Base-by-base conservation (phyloP, 2,329 filamentous ascomycete genomes). In the Talaromyces sp. region DNA sequence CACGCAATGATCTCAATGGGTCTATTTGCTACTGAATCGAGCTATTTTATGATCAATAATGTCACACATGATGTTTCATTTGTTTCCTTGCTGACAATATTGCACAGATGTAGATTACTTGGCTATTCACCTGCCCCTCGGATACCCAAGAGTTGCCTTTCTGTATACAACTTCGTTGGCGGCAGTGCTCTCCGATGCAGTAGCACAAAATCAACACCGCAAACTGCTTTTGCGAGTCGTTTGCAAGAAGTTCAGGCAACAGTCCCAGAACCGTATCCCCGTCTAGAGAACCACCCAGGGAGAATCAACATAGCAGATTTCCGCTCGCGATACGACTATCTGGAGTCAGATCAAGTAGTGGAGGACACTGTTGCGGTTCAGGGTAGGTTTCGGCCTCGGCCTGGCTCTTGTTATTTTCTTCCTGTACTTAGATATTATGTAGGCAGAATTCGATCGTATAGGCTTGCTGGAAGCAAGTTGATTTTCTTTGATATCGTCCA, bases 401-500 rank as follows among this genome's bases (percentile, higher is more conserved):
- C 62, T 64, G 63, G 60, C 58, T 62, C 63, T 64, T 64, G 64
- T 59, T 56, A 55, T 43, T 6, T 13, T 21, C 19, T 24, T 32
- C 26, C 62, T 70, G 69, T 74, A 71, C 72, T 76, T 77, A 81
- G 74, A 70, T 71, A 71, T 52, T 27, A 43, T 50, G 71, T 79
- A 87, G 91, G 92, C 75, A 91, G 91, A 71, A 82, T 96, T 64
- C 81, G 83, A 69, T 86, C 87, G 53, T 84, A 89, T 70, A 89
- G 91, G 64, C 80, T 84, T 54, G 83, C 86, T 58, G 88, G 93
- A 66, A 87, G 85, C 67, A 91, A 89, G 75, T 86, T 99, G 67
- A 81, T 91, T 64, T 99, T 99, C 74, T 74, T 97, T 66, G 89
- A 95, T 75, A 78, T 98, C 55, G 81, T 86, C 66, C 86, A 91